Percentiles rank a stretch among this genome's conserved stretches.
phyloP scores from a whole-genome alignment of 371 early-diverging fungal genomes.

The Rhizopus arrhizus region DNA sequence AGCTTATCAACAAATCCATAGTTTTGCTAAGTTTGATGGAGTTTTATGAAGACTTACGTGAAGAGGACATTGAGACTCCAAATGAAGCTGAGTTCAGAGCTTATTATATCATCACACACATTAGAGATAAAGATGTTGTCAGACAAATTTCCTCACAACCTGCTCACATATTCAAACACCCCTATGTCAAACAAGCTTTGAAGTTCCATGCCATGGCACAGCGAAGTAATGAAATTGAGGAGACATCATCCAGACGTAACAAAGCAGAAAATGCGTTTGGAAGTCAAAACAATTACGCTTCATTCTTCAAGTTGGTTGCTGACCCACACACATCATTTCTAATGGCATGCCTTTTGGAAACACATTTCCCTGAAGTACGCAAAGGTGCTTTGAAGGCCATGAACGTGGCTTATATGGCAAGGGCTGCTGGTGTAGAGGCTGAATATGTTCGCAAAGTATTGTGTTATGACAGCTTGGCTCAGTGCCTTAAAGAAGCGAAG shows the following conservation, averaged over 20 bases:
- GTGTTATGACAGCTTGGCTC: conserved; percentile 35
- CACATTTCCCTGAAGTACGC: conserved; percentile 74
- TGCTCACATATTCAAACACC: conserved; percentile 51
- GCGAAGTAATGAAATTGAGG: conserved; percentile 56
- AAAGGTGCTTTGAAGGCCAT: conserved; percentile 75
- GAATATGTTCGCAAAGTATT: conserved; percentile 35
- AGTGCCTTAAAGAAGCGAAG: conserved; percentile 31
- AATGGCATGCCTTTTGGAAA: conserved; percentile 76
- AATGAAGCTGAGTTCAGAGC: conserved; percentile 92
- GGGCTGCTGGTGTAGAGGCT: conserved; percentile 47
- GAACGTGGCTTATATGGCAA: conserved; percentile 61
- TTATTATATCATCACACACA: conserved; percentile 76
- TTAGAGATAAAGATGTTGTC: conserved; percentile 71
- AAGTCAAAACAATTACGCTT: conserved; percentile 62
- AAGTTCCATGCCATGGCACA: conserved; percentile 65
- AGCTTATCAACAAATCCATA: neutral
- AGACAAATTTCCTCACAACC: conserved; percentile 65
- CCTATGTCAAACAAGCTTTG: conserved; percentile 68
- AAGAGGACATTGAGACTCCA: conserved; percentile 53
- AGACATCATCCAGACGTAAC: conserved; percentile 42
- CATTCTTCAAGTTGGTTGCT: conserved; percentile 70
- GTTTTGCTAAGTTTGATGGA: conserved; percentile 81
- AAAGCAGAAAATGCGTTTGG: conserved; percentile 58
- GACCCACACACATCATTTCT: conserved; percentile 65
- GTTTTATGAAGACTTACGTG: conserved; percentile 78